Evolutionary conservation across 2,329 filamentous ascomycete genomes (phyloP).

Genomic region (Alternaria atra): DNA sequence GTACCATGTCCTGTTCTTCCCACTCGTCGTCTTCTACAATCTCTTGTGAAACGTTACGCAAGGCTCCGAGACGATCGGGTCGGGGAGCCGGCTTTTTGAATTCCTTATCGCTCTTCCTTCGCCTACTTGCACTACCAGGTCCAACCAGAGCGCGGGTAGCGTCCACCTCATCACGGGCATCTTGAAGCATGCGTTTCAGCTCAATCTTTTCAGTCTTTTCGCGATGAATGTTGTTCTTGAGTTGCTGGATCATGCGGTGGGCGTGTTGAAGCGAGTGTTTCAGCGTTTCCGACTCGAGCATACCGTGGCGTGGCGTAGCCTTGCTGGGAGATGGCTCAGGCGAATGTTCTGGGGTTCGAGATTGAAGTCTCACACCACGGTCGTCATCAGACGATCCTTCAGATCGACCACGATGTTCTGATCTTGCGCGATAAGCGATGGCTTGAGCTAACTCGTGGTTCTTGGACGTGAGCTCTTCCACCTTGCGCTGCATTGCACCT

Average conservation of each 20-base stretch:
- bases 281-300: conserved; percentile 93
- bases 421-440: conserved; percentile 76
- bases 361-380: conserved; percentile 65
- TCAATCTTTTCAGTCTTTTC: conserved; percentile 99
- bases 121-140: conserved; percentile 61
- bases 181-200: conserved; percentile 92
- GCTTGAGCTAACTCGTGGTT: conserved; percentile 91
- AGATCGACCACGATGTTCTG: conserved; percentile 68
- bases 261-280: conserved; percentile 94
- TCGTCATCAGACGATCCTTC: conserved; percentile 59
- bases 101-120: conserved; percentile 64
- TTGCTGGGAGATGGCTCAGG: conserved; percentile 91
- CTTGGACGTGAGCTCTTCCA: conserved; percentile 86
- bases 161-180: conserved; percentile 91
- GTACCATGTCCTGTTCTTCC: conserved; percentile 77
- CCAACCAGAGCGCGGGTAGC: conserved; percentile 63
- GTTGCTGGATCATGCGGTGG: conserved; percentile 93
- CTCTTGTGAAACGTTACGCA: conserved; percentile 77
- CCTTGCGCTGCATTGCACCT: conserved; percentile 78
- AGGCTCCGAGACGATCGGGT: conserved; percentile 76
- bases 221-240: conserved; percentile 92
- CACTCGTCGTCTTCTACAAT: conserved; percentile 79
- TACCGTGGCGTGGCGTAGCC: conserved; percentile 86
- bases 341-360: conserved; percentile 82
- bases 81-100: conserved; percentile 82